Conservation (phyloP, 2,329 filamentous ascomycete species). For the Periconia macrospinosa region DNA sequence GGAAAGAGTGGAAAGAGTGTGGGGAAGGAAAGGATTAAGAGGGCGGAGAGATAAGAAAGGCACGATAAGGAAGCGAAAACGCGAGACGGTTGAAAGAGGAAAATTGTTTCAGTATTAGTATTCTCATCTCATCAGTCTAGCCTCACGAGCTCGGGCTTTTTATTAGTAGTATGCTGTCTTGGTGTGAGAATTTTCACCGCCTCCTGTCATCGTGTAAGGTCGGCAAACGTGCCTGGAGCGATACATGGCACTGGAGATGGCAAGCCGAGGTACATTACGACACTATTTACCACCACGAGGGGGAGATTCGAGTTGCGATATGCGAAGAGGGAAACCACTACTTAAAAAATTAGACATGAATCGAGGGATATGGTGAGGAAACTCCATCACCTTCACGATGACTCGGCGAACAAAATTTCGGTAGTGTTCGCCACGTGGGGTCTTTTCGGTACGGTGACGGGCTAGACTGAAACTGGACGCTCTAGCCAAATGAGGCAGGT, state of each 20-base stretch:
- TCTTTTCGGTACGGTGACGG: background rate
- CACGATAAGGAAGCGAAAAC: constrained; percentile 14
- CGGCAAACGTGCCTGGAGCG: constrained; percentile 11
- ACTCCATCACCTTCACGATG: background rate
- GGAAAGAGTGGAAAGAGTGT: constrained; percentile 11
- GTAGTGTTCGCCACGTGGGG: background rate
- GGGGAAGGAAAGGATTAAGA: constrained; percentile 17
- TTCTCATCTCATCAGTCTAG: constrained; percentile 26
- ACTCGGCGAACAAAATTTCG: background rate
- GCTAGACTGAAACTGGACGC: background rate
- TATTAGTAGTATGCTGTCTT: background rate
- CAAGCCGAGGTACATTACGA: background rate
- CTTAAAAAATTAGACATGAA: no score
- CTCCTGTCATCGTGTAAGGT: constrained; percentile 32
- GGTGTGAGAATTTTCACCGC: constrained; percentile 29
- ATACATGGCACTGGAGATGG: constrained; percentile 6
- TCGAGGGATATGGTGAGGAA: background rate
- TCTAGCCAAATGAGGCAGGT: background rate
- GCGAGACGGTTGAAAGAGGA: constrained; percentile 8
- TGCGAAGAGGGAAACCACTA: no score
- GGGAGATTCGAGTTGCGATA: no score
- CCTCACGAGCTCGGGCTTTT: constrained; percentile 26
- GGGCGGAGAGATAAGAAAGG: constrained; percentile 19
- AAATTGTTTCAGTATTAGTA: background rate
- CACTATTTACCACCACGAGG: no score